Percentiles rank a stretch among this genome's conserved stretches.
Conservation (phyloP, 116 monocot genomes). For the Posidonia oceanica region DNA sequence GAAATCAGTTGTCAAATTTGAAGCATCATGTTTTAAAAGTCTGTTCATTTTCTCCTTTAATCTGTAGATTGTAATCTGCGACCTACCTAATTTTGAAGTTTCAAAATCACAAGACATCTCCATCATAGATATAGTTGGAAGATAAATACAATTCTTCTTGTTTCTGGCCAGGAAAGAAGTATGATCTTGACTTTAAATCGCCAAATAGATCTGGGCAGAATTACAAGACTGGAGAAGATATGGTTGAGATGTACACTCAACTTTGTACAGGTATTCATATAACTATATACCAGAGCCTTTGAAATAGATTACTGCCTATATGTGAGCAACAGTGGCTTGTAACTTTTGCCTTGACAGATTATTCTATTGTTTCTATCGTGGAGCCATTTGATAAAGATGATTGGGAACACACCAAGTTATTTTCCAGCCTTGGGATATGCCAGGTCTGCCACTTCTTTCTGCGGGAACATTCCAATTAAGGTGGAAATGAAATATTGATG, state of each 20-base stretch:
- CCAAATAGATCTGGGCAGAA: slow-evolving; percentile 71
- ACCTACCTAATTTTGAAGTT: too few species aligned
- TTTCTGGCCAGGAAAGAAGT: slow-evolving; percentile 58
- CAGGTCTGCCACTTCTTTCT: slow-evolving; percentile 33
- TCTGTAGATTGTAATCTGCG: too few species aligned
- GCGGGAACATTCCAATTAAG: not conserved
- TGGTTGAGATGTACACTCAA: slow-evolving; percentile 78
- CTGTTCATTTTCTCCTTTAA: too few species aligned
- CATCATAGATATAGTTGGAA: not conserved
- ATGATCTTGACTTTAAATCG: slow-evolving; percentile 80
- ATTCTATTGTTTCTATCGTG: slow-evolving; percentile 78
- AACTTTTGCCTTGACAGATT: slow-evolving; percentile 28
- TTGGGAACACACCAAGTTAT: slow-evolving; percentile 77
- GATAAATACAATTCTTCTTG: not conserved
- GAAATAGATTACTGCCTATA: not conserved
- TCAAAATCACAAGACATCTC: too few species aligned
- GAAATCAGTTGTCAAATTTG: too few species aligned
- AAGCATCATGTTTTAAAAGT: too few species aligned
- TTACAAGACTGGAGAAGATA: slow-evolving; percentile 85
- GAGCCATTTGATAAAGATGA: slow-evolving; percentile 98
- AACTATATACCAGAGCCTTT: not conserved
- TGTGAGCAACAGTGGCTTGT: not conserved
- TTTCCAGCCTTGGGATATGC: slow-evolving; percentile 64
- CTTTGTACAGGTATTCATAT: slow-evolving; percentile 60
- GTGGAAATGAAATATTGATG: slow-evolving; percentile 8